A percentile compares a stretch with the other conserved stretches of the same genome.
phyloP scores from a whole-genome alignment of 2,329 filamentous ascomycete genomes.

The Talaromyces sp. region DNA sequence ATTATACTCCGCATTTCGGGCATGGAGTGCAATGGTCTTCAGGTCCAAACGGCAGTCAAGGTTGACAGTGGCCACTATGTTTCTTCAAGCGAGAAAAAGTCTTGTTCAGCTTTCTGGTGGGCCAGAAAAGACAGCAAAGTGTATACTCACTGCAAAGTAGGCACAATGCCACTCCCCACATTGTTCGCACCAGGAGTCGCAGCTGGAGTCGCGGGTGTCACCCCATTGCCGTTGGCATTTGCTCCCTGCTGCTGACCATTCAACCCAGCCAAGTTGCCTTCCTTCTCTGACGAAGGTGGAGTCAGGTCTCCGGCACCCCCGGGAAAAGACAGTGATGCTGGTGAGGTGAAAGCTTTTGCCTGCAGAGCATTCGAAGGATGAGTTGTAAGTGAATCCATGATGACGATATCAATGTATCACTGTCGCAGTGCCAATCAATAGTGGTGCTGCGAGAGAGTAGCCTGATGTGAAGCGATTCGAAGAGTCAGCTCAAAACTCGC shows the following conservation, averaged over 20 bases:
- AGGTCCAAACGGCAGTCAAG: slow-evolving; percentile 94
- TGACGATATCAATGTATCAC: slow-evolving; percentile 30
- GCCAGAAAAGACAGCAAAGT: slow-evolving; percentile 43
- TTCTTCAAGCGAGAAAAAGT: slow-evolving; percentile 58
- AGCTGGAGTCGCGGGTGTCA: slow-evolving; percentile 85
- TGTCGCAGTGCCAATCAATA: background rate
- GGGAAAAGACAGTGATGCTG: slow-evolving; percentile 88
- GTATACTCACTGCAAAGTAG: slow-evolving; percentile 93
- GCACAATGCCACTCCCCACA: slow-evolving; percentile 83
- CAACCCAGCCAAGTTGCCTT: slow-evolving; percentile 49
- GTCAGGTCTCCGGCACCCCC: slow-evolving; percentile 79
- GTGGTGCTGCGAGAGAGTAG: background rate
- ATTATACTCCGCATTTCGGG: slow-evolving; percentile 97
- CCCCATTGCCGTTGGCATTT: slow-evolving; percentile 67
- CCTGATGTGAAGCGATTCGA: background rate
- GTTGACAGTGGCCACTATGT: slow-evolving; percentile 98
- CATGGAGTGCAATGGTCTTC: slow-evolving; percentile 98
- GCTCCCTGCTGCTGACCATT: slow-evolving; percentile 56
- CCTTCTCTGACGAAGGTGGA: slow-evolving; percentile 71
- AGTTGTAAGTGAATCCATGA: slow-evolving; percentile 86
- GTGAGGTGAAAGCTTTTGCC: slow-evolving; percentile 92
- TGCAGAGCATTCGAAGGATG: slow-evolving; percentile 88
- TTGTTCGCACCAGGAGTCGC: slow-evolving; percentile 82
- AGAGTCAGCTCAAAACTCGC: background rate
- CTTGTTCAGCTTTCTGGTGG: slow-evolving; percentile 51